phyloP scores from a whole-genome alignment of 352 stramenopile species.

The Aphanomyces euteiches region DNA sequence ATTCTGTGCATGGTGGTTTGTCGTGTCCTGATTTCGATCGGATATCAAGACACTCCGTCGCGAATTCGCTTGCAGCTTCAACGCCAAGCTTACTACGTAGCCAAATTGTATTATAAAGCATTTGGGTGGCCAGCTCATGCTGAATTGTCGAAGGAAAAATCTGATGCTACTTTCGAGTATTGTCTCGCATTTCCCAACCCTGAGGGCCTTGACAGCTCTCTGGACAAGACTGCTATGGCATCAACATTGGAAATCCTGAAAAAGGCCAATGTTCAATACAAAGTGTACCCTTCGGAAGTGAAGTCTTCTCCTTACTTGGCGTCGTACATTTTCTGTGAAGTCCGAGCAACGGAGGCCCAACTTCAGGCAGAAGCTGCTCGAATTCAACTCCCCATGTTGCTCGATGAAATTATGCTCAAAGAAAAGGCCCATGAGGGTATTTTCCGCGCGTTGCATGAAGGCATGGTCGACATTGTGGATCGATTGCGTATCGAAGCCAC shows the following conservation, averaged over 20 bases:
- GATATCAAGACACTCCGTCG: slow-evolving; percentile 27
- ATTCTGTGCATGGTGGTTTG: slow-evolving; percentile 21
- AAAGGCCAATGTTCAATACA: slow-evolving; percentile 14
- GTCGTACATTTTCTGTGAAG: slow-evolving; percentile 72
- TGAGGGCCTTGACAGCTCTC: slow-evolving; percentile 1
- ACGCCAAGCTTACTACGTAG: slow-evolving; percentile 29
- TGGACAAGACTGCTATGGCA: not conserved
- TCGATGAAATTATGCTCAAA: slow-evolving; percentile 42
- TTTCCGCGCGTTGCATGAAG: slow-evolving; percentile 17
- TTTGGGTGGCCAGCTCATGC: slow-evolving; percentile 28
- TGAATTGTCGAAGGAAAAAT: not conserved
- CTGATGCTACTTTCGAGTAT: slow-evolving; percentile 5
- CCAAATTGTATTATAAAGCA: slow-evolving; percentile 30
- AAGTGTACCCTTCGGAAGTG: slow-evolving; percentile 23
- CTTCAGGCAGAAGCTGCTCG: slow-evolving; percentile 60
- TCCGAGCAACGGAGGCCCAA: slow-evolving; percentile 67
- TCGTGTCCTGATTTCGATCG: slow-evolving; percentile 20
- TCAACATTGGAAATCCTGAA: slow-evolving; percentile 11
- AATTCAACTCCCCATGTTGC: slow-evolving; percentile 70
- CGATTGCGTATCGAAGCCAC: slow-evolving; percentile 19
- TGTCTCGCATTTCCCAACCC: slow-evolving; percentile 27
- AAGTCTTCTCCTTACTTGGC: slow-evolving; percentile 26
- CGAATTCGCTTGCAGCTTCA: slow-evolving; percentile 25
- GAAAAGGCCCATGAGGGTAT: slow-evolving; percentile 28
- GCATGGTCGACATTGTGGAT: slow-evolving; percentile 29